A percentile compares a stretch with the other conserved stretches of the same genome.
phyloP scores from a whole-genome alignment of 2,329 filamentous ascomycete genomes.

The Monilinia aucupariae region DNA sequence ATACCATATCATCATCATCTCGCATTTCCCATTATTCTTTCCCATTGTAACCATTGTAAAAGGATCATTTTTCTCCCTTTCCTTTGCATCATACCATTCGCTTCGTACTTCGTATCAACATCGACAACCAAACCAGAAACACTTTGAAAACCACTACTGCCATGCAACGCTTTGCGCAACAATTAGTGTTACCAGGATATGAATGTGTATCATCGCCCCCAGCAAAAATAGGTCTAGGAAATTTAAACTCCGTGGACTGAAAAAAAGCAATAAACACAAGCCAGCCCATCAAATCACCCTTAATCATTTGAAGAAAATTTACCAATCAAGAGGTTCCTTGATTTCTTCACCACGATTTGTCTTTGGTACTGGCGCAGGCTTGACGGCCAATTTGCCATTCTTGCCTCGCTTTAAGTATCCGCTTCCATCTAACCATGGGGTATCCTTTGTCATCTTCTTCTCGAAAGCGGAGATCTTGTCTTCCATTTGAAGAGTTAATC shows the following conservation, averaged over 20 bases:
- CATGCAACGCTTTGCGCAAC: slow-evolving; percentile 1
- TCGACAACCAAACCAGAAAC: not conserved
- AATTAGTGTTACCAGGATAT: not conserved
- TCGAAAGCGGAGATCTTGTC: slow-evolving; percentile 83
- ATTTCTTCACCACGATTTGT: slow-evolving; percentile 82
- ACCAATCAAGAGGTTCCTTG: slow-evolving; percentile 85
- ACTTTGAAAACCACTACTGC: not conserved
- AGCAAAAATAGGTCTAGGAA: not conserved
- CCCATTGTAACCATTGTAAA: not conserved
- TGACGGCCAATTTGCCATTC: slow-evolving; percentile 49
- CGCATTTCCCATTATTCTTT: not conserved
- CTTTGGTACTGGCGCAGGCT: slow-evolving; percentile 65
- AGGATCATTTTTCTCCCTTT: not conserved
- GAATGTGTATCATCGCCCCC: not conserved
- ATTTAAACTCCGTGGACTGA: not conserved
- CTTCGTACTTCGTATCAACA: not conserved
- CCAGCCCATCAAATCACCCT: not conserved
- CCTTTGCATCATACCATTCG: not conserved
- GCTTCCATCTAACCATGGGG: slow-evolving; percentile 84
- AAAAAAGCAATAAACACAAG: not conserved
- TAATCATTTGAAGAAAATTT: not conserved
- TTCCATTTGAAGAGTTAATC: slow-evolving; percentile 83
- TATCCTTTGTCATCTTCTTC: slow-evolving; percentile 44
- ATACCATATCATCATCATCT: not conserved
- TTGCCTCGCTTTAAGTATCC: slow-evolving; percentile 64